These are phyloP conservation scores for Pythium aquatile DNA, from an alignment of 352 stramenopile species.

Conservation along the genomic window DNA sequence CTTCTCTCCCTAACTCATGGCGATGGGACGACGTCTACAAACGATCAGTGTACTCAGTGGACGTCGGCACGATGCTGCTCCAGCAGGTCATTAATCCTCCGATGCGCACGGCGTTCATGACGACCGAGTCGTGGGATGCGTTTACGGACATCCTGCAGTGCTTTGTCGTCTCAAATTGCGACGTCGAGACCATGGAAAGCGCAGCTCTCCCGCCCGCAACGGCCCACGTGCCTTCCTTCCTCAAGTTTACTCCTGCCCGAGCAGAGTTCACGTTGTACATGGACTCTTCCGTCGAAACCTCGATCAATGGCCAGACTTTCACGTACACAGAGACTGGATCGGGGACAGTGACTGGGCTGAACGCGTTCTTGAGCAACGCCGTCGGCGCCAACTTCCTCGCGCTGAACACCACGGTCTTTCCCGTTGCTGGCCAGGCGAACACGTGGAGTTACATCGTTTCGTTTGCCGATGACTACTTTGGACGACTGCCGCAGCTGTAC, in stretches of 20 bases:
- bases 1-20: background rate
- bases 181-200: conserved; percentile 20
- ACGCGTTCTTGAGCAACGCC: background rate
- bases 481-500: background rate
- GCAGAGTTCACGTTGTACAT: conserved; percentile 4
- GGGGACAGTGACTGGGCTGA: background rate
- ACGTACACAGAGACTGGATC: conserved; percentile 12
- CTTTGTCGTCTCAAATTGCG: background rate
- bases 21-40: background rate
- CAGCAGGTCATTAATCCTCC: background rate
- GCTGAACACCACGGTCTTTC: background rate
- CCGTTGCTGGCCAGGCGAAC: background rate
- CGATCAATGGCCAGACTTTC: background rate
- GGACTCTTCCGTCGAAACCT: conserved; percentile 4
- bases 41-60: background rate
- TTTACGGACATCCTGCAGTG: conserved; percentile 21
- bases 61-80: background rate
- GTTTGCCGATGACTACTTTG: conserved; percentile 19
- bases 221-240: conserved; percentile 14
- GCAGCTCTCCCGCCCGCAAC: conserved; percentile 20
- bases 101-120: background rate
- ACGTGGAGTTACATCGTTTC: conserved; percentile 11
- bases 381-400: background rate
- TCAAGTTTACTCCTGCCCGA: background rate
- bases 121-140: background rate